Evolutionary conservation across 2,329 filamentous ascomycete species (phyloP).

Genomic region (Neonectria coccinea): DNA sequence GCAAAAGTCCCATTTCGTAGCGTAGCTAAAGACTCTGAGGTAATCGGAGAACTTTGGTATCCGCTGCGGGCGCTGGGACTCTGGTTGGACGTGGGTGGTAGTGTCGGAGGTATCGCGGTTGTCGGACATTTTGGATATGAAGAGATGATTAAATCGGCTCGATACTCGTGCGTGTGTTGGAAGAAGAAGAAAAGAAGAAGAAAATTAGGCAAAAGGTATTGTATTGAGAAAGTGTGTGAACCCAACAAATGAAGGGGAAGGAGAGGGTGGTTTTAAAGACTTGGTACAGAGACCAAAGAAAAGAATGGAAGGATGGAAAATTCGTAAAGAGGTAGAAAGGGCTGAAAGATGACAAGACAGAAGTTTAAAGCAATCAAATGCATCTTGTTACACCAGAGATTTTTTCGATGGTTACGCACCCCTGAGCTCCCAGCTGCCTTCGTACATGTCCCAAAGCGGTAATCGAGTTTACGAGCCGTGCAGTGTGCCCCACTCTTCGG

Average conservation of each 20-base stretch:
- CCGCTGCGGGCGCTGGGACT: conserved; percentile 13
- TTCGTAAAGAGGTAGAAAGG: neutral
- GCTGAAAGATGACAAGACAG: neutral
- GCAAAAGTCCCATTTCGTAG: conserved; percentile 47
- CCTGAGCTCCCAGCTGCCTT: neutral
- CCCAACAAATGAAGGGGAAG: neutral
- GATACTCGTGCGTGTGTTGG: too few species aligned
- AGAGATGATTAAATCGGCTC: neutral
- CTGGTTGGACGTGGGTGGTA: neutral
- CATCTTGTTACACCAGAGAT: too few species aligned
- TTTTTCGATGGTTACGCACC: too few species aligned
- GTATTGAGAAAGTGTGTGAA: neutral
- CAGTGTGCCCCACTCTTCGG: too few species aligned
- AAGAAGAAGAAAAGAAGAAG: neutral
- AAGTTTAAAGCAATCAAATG: neutral
- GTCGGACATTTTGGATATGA: neutral
- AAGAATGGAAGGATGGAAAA: neutral
- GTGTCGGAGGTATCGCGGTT: neutral
- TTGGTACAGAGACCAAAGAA: neutral
- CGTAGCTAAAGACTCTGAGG: conserved; percentile 48
- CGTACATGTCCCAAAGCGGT: neutral
- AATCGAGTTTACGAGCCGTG: neutral
- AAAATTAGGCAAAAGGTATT: neutral
- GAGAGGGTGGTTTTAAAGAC: neutral
- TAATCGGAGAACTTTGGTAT: conserved; percentile 37